These are phyloP conservation scores for Penicillium canariense DNA, from an alignment of 495 filamentous ascomycete genomes.

Conservation along the genomic window DNA sequence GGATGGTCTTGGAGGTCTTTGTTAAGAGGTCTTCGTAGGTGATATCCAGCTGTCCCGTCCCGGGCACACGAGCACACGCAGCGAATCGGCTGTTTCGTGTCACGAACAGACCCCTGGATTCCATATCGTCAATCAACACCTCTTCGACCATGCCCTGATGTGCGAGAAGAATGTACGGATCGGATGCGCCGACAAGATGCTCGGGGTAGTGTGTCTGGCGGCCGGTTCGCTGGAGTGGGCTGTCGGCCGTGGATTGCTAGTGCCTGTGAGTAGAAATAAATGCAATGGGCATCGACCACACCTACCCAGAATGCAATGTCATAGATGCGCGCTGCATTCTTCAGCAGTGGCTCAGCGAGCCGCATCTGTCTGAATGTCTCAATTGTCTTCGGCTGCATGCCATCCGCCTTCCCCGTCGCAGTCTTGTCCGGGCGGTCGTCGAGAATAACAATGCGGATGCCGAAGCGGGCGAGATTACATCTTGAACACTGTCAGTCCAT, in stretches of 20 bases:
- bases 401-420: constrained; percentile 72
- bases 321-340: constrained; percentile 62
- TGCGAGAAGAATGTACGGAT: constrained; percentile 69
- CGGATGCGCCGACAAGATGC: constrained; percentile 65
- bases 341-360: constrained; percentile 60
- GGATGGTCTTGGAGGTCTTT: constrained; percentile 11
- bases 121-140: constrained; percentile 62
- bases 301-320: constrained; percentile 70
- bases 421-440: constrained; percentile 70
- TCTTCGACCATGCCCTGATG: constrained; percentile 75
- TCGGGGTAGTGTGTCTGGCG: constrained; percentile 70
- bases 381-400: constrained; percentile 74
- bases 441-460: constrained; percentile 66
- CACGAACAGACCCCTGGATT: constrained; percentile 54
- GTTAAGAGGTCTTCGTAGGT: constrained; percentile 24
- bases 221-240: constrained; percentile 58
- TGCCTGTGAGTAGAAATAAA: constrained; percentile 4
- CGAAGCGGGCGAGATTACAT: constrained; percentile 63
- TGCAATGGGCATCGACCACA: background rate
- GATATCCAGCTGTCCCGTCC: constrained; percentile 21
- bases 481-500: constrained; percentile 26
- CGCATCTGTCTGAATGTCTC: constrained; percentile 70
- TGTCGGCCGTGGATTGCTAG: constrained; percentile 54
- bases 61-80: constrained; percentile 42
- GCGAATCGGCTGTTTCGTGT: constrained; percentile 56